These are phyloP conservation scores for Nakazawaea wyomingensis DNA, from an alignment of 805 yeast species.

Conservation along the genomic window DNA sequence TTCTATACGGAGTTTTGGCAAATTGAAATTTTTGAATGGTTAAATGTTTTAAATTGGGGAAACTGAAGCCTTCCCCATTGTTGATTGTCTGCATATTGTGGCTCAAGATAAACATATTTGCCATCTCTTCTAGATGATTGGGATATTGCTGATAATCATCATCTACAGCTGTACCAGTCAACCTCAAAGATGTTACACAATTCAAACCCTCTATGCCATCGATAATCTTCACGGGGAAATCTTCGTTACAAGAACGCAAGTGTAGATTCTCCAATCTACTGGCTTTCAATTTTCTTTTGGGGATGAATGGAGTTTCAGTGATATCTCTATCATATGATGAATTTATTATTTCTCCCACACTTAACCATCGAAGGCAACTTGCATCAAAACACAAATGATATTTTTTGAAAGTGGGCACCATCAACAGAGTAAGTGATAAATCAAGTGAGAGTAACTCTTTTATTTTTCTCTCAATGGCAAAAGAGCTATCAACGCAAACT, in stretches of 20 bases:
- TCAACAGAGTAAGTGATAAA: constrained; percentile 7
- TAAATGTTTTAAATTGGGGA: constrained; percentile 3
- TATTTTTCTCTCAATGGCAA: constrained; percentile 4
- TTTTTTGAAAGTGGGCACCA: constrained; percentile 5
- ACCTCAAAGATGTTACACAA: constrained; percentile 3
- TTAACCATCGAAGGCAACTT: constrained; percentile 5
- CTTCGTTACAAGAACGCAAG: constrained; percentile 10
- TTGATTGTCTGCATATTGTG: neutral
- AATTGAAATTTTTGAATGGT: constrained; percentile 11
- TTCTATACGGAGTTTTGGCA: constrained; percentile 4
- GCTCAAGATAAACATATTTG: constrained; percentile 5
- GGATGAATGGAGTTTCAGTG: neutral
- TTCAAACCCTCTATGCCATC: constrained; percentile 3
- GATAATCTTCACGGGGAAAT: constrained; percentile 1
- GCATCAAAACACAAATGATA: constrained; percentile 4
- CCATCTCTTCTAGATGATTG: constrained; percentile 10
- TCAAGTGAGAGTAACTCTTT: constrained; percentile 1
- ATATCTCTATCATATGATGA: constrained; percentile 4
- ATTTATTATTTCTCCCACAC: constrained; percentile 8
- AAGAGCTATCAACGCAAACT: constrained; percentile 1
- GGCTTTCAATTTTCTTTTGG: neutral
- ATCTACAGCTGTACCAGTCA: constrained; percentile 11
- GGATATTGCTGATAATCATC: constrained; percentile 12
- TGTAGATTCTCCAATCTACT: constrained; percentile 1
- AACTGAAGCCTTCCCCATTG: neutral